phyloP scores from a whole-genome alignment of 305 asterid genomes.

The Andrographis paniculata region DNA sequence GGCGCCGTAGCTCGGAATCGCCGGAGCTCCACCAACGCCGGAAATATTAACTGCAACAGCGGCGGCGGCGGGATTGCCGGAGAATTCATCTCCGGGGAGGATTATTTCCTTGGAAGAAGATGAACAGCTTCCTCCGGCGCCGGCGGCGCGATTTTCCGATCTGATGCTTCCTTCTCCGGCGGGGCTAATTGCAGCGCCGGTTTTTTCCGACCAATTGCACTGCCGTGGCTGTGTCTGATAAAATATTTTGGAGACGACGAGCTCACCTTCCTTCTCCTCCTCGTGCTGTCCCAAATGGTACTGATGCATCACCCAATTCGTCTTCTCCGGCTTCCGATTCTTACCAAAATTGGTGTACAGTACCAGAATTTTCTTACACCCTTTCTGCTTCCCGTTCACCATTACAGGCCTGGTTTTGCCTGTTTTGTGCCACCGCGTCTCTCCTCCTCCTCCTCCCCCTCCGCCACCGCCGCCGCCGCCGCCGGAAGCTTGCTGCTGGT shows the following conservation, averaged over 20 bases:
- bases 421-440: slow-evolving; percentile 99
- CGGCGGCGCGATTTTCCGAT: slow-evolving; percentile 8
- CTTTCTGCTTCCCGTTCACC: slow-evolving; percentile 84
- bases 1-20: slow-evolving; percentile 33
- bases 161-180: slow-evolving; percentile 26
- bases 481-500: slow-evolving; percentile 26
- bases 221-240: slow-evolving; percentile 99
- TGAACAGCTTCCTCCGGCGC: slow-evolving; percentile 44
- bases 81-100: slow-evolving; percentile 44
- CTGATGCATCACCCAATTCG: slow-evolving; percentile 99
- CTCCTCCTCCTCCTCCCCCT: slow-evolving; percentile 54
- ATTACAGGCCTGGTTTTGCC: slow-evolving; percentile 96
- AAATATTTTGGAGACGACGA: slow-evolving; percentile 91
- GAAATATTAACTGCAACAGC: slow-evolving; percentile 23
- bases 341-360: slow-evolving; percentile 91
- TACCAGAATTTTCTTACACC: slow-evolving; percentile 92
- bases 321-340: slow-evolving; percentile 89
- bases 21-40: slow-evolving; percentile 19
- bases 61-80: slow-evolving; percentile 23
- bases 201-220: slow-evolving; percentile 77
- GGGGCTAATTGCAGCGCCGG: background rate
- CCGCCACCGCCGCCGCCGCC: slow-evolving; percentile 36
- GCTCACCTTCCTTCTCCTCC: slow-evolving; percentile 96
- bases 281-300: slow-evolving; percentile 92
- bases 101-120: slow-evolving; percentile 30